Conservation (phyloP, 140 eudicot species). For the Flaveria floridana region DNA sequence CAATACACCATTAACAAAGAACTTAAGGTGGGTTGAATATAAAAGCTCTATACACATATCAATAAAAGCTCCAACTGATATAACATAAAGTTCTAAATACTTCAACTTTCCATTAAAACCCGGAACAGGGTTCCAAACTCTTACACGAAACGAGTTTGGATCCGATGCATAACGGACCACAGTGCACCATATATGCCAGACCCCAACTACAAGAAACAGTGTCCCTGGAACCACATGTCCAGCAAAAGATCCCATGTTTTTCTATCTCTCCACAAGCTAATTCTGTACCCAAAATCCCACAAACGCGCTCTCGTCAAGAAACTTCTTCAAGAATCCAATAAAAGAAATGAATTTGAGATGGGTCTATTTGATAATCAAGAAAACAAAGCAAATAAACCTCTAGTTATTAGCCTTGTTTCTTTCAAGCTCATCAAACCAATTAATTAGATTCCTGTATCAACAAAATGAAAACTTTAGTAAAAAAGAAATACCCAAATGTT, state of each 20-base stretch:
- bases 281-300: conserved; percentile 18
- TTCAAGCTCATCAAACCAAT: conserved; percentile 27
- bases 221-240: conserved; percentile 97
- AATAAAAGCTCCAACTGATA: conserved; percentile 72
- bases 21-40: conserved; percentile 79
- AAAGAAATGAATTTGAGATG: conserved; percentile 15
- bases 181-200: conserved; percentile 87
- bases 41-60: conserved; percentile 94
- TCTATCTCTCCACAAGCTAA: conserved; percentile 13
- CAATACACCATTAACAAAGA: conserved; percentile 71
- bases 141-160: conserved; percentile 63
- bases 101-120: conserved; percentile 72
- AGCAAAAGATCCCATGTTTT: conserved; percentile 79
- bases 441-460: conserved; percentile 39
- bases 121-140: conserved; percentile 89
- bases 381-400: conserved; percentile 13
- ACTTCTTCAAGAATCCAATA: conserved; percentile 17
- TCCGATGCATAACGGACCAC: conserved; percentile 59
- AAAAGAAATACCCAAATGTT: conserved; percentile 2
- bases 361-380: conserved; percentile 8
- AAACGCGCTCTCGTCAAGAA: background rate
- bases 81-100: conserved; percentile 78
- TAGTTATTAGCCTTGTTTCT: conserved; percentile 13
- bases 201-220: conserved; percentile 75
- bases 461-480: conserved; percentile 15